Conservation (phyloP, 306 rosid genomes). For the Gillenia trifoliata region DNA sequence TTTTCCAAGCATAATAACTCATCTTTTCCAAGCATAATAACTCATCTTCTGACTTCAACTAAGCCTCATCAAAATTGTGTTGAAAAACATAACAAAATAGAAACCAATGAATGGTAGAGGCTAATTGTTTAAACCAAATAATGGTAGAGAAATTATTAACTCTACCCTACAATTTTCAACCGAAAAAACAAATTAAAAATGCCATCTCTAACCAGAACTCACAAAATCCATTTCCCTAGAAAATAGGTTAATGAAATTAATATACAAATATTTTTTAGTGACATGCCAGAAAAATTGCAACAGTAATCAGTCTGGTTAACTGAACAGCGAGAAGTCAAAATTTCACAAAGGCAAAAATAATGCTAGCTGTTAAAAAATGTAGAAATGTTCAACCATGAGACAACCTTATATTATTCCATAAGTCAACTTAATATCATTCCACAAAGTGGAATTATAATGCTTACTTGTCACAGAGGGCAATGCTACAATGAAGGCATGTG, state of each 20-base stretch:
- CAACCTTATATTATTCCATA: neutral
- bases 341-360: neutral
- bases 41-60: neutral
- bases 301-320: neutral
- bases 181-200: neutral
- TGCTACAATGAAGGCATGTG: slow-evolving; percentile 71
- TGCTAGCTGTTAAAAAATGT: neutral
- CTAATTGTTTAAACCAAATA: no score
- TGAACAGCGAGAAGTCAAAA: neutral
- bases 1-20: neutral
- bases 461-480: slow-evolving; percentile 71
- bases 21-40: neutral
- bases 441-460: slow-evolving; percentile 23
- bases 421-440: neutral
- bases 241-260: neutral
- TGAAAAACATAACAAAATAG: neutral
- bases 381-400: neutral
- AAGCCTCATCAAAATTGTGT: neutral
- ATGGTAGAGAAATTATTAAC: neutral
- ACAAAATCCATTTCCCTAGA: neutral
- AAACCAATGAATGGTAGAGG: neutral
- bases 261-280: neutral
- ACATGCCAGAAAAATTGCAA: neutral
- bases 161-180: neutral
- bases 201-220: no score